Evolutionary conservation across 768 basidiomycete genomes (phyloP), one percentile per base, ranked within the genome.

Genomic region (Tulasnella sp.): DNA sequence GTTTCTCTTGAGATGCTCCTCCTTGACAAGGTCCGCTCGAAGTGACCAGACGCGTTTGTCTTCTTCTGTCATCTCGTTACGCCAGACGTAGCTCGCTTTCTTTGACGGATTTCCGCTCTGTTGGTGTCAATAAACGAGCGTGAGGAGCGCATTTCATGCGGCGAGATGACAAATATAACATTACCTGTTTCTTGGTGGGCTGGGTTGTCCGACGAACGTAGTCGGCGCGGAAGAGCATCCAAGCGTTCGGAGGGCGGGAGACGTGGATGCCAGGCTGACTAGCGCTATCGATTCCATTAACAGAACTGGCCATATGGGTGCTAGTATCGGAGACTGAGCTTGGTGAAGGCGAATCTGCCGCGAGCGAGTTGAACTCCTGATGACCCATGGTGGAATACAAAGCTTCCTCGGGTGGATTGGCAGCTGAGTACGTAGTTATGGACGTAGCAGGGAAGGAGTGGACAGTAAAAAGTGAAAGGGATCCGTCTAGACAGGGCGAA

Each of bases 171-270:
- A n/a, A n/a, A n/a, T n/a, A n/a, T n/a, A n/a, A n/a, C 10, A 9
- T 19, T 10, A 56, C 54, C 54, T 44, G 41, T 44, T 42, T n/a
- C 26, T 42, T 44, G n/a, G 23, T 42, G 3, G 26, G 38, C 38
- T n/a, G 24, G 7, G 41, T 4, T 10, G 21, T 19, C 54, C 38
- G 7, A 5, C 8, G 8, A n/a, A 48, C 45, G 45, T 48, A 56
- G 54, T 56, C 54, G 23, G n/a, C n/a, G 1, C 54, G 54, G 38
- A 56, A 56, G n/a, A 56, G 54, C 19, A 56, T 56, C 38, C 34
- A 56, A n/a, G 54, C 19, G 42, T 56, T 56, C 23, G 41, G 19
- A 11, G 54, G 54, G 15, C 54, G 54, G 24, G 54, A 23, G 17
- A 56, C 41, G 26, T 24, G 54, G 19, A 21, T n/a, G 42, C 23